Conservation (phyloP, 225 moss, liverwort and hornwort genomes). For the Neckera pumila region DNA sequence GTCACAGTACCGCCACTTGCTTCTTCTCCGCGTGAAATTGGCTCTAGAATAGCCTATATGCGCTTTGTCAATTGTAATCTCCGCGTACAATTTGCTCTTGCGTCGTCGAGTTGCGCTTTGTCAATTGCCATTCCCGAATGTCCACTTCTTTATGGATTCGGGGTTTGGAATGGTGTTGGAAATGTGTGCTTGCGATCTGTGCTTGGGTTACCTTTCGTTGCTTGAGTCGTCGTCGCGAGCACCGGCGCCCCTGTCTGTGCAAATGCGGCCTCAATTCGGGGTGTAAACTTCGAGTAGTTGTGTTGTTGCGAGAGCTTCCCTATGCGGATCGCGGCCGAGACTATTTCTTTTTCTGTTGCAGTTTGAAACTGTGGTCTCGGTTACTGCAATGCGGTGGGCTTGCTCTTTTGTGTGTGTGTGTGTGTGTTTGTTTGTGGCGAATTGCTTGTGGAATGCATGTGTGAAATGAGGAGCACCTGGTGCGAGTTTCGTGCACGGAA, state of each 20-base stretch:
- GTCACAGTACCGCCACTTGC: background rate
- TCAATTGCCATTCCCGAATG: background rate
- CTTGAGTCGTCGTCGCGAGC: background rate
- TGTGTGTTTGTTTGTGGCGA: background rate
- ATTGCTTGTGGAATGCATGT: background rate
- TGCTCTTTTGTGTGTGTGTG: background rate
- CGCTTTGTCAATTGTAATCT: background rate
- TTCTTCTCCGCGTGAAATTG: background rate
- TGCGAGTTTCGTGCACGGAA: background rate
- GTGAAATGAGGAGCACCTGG: background rate
- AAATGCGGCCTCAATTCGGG: background rate
- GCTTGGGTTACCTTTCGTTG: background rate
- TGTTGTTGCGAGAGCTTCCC: background rate
- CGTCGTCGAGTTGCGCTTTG: background rate
- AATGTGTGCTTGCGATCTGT: background rate
- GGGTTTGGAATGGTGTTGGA: background rate
- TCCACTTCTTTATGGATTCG: background rate
- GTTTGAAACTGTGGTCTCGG: background rate
- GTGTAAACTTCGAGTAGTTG: background rate
- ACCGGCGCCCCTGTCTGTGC: background rate
- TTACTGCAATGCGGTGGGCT: background rate
- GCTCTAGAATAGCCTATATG: background rate
- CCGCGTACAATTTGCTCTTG: background rate
- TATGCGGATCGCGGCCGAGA: background rate
- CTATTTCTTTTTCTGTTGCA: background rate